A percentile compares a stretch with the other conserved stretches of the same genome.
These are phyloP conservation scores for Pochonia chlamydosporia DNA, from an alignment of 2,329 filamentous ascomycete species.

Conservation along the genomic window DNA sequence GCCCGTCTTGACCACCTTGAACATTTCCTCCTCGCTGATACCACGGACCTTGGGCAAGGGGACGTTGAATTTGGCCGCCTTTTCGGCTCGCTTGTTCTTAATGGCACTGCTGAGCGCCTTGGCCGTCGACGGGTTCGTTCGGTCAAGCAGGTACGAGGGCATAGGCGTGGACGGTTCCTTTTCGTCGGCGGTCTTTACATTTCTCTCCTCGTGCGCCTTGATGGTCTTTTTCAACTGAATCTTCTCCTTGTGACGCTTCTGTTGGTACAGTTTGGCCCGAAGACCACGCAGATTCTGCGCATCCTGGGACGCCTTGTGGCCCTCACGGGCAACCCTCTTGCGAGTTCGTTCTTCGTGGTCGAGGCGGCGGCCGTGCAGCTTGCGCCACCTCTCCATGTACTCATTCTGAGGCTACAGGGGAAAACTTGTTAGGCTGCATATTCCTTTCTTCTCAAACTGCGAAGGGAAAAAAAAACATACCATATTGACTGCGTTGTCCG, in stretches of 20 bases:
- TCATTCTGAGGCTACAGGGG: constrained; percentile 67
- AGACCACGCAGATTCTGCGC: constrained; percentile 91
- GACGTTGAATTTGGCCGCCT: constrained; percentile 88
- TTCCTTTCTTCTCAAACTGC: background rate
- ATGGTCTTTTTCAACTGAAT: constrained; percentile 96
- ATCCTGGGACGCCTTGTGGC: constrained; percentile 80
- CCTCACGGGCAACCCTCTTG: constrained; percentile 83
- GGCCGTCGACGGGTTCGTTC: constrained; percentile 51
- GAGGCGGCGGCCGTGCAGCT: constrained; percentile 45
- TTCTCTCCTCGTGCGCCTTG: constrained; percentile 91
- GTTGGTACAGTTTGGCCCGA: constrained; percentile 85
- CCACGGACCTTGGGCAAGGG: constrained; percentile 88
- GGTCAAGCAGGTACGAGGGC: constrained; percentile 89
- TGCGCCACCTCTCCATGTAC: constrained; percentile 69
- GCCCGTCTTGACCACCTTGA: constrained; percentile 92
- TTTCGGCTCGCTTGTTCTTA: constrained; percentile 92
- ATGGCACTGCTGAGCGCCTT: constrained; percentile 78
- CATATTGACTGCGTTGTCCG: constrained; percentile 6
- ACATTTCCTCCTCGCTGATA: constrained; percentile 95
- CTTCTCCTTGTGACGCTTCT: constrained; percentile 95
- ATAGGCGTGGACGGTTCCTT: constrained; percentile 77
- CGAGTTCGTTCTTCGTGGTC: constrained; percentile 86
- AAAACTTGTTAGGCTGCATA: background rate
- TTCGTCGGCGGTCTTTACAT: constrained; percentile 80
- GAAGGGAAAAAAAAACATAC: background rate